Conservation (phyloP, 176 grass and related monocot species). For the Avena sativa region DNA sequence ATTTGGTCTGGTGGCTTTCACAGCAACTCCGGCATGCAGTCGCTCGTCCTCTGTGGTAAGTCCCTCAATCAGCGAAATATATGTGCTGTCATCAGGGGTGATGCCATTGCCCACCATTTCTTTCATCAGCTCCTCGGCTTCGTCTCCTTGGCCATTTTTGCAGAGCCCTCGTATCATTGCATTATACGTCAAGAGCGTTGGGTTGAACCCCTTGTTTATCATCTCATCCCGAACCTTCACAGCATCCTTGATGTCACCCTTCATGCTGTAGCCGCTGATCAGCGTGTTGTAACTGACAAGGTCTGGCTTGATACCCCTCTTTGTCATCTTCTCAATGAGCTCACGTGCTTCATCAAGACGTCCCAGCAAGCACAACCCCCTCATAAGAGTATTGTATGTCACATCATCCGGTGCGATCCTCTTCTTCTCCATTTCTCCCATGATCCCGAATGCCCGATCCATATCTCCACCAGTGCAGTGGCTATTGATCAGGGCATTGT, state of each 20-base stretch:
- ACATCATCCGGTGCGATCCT: conserved; percentile 60
- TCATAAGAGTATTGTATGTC: conserved; percentile 72
- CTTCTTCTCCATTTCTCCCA: conserved; percentile 67
- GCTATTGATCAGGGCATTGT: conserved; percentile 73
- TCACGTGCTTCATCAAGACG: conserved; percentile 51
- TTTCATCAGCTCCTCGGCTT: conserved; percentile 65
- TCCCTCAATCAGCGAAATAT: conserved; percentile 67
- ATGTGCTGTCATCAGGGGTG: conserved; percentile 64
- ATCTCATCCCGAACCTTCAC: conserved; percentile 69
- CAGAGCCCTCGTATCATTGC: conserved; percentile 66
- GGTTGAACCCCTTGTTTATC: conserved; percentile 71
- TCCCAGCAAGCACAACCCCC: conserved; percentile 66
- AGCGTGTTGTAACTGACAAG: conserved; percentile 79
- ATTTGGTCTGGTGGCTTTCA: background rate
- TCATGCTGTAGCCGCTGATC: conserved; percentile 69
- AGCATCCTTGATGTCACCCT: conserved; percentile 75
- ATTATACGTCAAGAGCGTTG: conserved; percentile 71
- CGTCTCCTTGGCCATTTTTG: conserved; percentile 63
- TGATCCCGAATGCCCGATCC: conserved; percentile 53
- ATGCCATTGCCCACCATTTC: conserved; percentile 76
- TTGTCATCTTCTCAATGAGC: conserved; percentile 70
- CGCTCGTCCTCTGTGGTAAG: conserved; percentile 37
- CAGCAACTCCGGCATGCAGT: background rate
- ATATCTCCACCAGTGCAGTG: conserved; percentile 51
- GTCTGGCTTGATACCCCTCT: conserved; percentile 71